Conservation (phyloP, 2,329 filamentous ascomycete genomes). For the Sporothrix phasma region DNA sequence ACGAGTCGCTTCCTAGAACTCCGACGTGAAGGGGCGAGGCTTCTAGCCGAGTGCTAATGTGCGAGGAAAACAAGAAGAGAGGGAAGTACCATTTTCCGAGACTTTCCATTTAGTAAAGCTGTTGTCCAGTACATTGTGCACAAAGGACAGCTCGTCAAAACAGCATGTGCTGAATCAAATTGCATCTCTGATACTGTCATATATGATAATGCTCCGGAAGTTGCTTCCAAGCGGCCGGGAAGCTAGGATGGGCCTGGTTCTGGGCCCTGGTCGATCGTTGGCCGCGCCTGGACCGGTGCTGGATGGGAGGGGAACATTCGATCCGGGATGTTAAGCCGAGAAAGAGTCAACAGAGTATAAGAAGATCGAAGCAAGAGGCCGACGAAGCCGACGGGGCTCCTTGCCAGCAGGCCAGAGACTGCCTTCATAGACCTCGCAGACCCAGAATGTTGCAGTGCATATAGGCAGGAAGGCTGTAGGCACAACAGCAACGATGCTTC, state of each 20-base stretch:
- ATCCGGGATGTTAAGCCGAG: neutral
- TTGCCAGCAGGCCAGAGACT: neutral
- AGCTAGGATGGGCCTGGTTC: neutral
- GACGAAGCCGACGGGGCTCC: neutral
- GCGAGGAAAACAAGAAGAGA: neutral
- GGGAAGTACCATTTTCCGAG: neutral
- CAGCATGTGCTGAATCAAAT: too few relatives aligned
- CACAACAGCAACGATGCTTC: neutral
- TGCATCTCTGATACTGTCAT: neutral
- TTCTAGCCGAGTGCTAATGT: neutral
- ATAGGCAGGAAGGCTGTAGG: neutral
- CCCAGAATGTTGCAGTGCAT: neutral
- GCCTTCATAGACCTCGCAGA: too few relatives aligned
- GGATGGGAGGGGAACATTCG: neutral
- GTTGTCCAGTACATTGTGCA: too few relatives aligned
- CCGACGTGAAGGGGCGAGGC: neutral
- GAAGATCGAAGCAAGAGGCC: neutral
- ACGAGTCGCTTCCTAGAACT: neutral
- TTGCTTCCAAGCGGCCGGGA: neutral
- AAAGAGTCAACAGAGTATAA: too few relatives aligned
- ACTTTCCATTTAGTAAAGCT: too few relatives aligned
- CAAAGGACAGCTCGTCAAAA: too few relatives aligned
- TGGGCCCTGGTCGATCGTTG: neutral
- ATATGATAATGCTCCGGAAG: neutral
- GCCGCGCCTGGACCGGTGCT: neutral